Evolutionary conservation across 2,329 filamentous ascomycete species (phyloP).

Genomic region (Talaromyces sp.): DNA sequence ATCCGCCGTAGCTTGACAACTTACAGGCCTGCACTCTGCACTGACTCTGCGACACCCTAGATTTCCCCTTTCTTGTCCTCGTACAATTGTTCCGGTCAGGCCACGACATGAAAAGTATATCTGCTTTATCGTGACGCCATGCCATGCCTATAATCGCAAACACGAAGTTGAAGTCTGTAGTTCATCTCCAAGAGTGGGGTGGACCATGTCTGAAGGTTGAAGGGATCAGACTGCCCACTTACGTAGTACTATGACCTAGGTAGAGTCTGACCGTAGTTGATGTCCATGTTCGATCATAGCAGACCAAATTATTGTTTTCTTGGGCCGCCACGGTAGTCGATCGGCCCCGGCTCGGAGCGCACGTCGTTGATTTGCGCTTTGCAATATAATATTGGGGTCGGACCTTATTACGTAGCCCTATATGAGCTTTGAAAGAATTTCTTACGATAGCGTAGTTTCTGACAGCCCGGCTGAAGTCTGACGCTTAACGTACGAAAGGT

Average conservation of each 20-base stretch:
- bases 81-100: not conserved
- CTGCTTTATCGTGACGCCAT: not conserved
- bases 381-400: not conserved
- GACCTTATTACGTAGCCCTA: not conserved
- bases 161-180: not conserved
- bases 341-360: conserved; percentile 5
- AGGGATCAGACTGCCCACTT: not conserved
- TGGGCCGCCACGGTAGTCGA: not conserved
- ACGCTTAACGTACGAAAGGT: not conserved
- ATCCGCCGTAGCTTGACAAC: not conserved
- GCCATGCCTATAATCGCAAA: not conserved
- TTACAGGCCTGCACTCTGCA: no score
- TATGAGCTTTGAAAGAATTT: not conserved
- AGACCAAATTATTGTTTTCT: not conserved
- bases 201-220: not conserved
- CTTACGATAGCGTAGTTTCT: not conserved
- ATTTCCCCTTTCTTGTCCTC: not conserved
- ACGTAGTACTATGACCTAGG: no score
- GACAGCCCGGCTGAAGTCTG: not conserved
- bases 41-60: no score
- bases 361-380: not conserved
- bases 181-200: not conserved
- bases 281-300: not conserved
- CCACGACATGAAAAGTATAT: not conserved
- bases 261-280: not conserved